A percentile compares a stretch with the other conserved stretches of the same genome.
These are phyloP conservation scores for Lipomyces orientalis DNA, from an alignment of 805 yeast species.

Conservation along the genomic window DNA sequence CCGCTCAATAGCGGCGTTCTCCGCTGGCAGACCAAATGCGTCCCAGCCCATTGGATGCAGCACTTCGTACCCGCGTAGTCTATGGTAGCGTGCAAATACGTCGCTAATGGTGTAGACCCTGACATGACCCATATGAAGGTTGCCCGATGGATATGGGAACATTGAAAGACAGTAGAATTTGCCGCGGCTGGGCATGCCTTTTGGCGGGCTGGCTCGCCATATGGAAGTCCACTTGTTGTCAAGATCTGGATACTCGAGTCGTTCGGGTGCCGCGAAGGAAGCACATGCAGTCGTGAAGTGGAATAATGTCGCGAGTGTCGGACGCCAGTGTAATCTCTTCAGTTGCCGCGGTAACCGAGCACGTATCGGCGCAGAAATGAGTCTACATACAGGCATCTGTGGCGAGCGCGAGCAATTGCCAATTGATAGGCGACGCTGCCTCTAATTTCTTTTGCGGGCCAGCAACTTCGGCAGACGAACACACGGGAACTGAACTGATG, in stretches of 20 bases:
- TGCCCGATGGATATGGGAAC: slow-evolving; percentile 98
- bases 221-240: slow-evolving; percentile 28
- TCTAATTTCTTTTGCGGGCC: background rate
- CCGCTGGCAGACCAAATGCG: slow-evolving; percentile 98
- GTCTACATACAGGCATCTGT: background rate
- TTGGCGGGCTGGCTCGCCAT: slow-evolving; percentile 16
- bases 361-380: background rate
- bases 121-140: slow-evolving; percentile 90
- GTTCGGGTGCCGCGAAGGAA: background rate
- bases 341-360: background rate
- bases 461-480: background rate
- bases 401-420: background rate
- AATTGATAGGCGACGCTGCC: background rate
- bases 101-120: slow-evolving; percentile 93
- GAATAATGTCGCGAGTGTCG: background rate
- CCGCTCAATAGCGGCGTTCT: slow-evolving; percentile 93
- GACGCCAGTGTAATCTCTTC: background rate
- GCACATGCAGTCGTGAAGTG: background rate
- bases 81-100: slow-evolving; percentile 74
- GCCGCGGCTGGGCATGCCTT: slow-evolving; percentile 26
- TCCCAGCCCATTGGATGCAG: slow-evolving; percentile 99
- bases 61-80: slow-evolving; percentile 77
- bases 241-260: slow-evolving; percentile 24
- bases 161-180: slow-evolving; percentile 68
- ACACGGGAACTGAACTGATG: background rate